phyloP scores from a whole-genome alignment of 2,329 filamentous ascomycete species.

The Rutstroemia sp. region DNA sequence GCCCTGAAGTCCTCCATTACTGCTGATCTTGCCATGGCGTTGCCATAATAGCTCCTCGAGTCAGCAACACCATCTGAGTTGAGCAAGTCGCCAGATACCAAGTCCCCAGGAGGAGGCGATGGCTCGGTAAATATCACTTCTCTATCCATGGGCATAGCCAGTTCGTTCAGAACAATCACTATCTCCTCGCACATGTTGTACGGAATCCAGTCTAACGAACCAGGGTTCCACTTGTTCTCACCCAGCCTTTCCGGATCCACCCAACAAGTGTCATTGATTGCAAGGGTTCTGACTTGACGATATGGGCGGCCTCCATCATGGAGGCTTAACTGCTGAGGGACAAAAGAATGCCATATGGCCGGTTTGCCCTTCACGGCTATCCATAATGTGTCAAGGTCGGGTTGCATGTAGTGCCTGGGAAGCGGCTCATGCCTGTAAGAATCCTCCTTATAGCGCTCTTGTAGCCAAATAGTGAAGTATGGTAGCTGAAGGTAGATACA shows the following conservation, averaged over 20 bases:
- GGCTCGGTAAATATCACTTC: not conserved
- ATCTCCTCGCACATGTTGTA: not conserved
- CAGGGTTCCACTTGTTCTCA: not conserved
- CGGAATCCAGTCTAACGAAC: not conserved
- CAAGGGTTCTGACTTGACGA: not conserved
- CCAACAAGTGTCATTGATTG: not conserved
- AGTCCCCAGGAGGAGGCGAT: not conserved
- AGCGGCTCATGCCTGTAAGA: not conserved
- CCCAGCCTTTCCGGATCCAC: not conserved
- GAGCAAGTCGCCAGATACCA: not conserved
- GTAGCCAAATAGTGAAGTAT: not conserved
- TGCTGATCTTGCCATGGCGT: not conserved
- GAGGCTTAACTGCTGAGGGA: not conserved
- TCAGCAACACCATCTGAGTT: not conserved
- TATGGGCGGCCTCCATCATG: not conserved
- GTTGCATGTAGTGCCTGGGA: constrained; percentile 3
- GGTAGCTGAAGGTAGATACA: not conserved
- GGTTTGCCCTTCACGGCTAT: not conserved
- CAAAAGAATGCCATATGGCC: not conserved
- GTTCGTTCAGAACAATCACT: not conserved
- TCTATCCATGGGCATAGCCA: not conserved
- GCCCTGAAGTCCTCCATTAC: not conserved
- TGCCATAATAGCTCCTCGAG: not conserved
- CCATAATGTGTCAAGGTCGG: not conserved
- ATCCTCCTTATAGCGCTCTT: not conserved